These are phyloP conservation scores for Fusarium circinatum DNA, from an alignment of 2,329 filamentous ascomycete genomes.

Conservation along the genomic window DNA sequence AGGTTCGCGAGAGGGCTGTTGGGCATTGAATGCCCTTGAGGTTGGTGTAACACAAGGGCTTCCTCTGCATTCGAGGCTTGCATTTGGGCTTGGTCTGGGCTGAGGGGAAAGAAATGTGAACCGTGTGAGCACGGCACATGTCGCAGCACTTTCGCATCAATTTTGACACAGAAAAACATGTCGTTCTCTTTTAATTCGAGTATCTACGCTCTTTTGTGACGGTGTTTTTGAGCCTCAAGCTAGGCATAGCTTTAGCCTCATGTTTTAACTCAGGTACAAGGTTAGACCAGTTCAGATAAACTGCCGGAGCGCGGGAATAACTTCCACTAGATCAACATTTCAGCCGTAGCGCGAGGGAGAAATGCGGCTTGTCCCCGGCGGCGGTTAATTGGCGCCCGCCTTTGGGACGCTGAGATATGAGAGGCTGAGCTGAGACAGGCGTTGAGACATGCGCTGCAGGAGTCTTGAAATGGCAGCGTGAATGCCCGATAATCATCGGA, in stretches of 20 bases:
- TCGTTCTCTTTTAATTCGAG: rapidly evolving
- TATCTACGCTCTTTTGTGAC: background rate
- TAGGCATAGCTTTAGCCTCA: background rate
- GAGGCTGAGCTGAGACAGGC: background rate
- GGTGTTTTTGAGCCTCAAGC: background rate
- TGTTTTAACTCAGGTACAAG: background rate
- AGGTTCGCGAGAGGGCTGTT: background rate
- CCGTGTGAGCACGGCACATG: background rate
- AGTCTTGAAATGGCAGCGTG: background rate
- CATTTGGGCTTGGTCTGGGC: background rate
- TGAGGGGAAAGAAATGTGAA: background rate
- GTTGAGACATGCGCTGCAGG: background rate
- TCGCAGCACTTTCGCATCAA: background rate
- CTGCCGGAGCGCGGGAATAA: background rate
- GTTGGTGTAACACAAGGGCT: background rate
- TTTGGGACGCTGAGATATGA: background rate
- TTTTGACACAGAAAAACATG: rapidly evolving
- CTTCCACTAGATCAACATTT: background rate
- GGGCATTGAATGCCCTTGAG: background rate
- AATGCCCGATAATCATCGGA: background rate
- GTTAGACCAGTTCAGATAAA: background rate
- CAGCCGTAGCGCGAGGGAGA: background rate
- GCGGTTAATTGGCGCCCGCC: background rate
- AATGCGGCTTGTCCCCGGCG: background rate
- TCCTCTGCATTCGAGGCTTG: background rate